Conservation (phyloP, 2,329 filamentous ascomycete genomes). For the Calonectria leucothoes region DNA sequence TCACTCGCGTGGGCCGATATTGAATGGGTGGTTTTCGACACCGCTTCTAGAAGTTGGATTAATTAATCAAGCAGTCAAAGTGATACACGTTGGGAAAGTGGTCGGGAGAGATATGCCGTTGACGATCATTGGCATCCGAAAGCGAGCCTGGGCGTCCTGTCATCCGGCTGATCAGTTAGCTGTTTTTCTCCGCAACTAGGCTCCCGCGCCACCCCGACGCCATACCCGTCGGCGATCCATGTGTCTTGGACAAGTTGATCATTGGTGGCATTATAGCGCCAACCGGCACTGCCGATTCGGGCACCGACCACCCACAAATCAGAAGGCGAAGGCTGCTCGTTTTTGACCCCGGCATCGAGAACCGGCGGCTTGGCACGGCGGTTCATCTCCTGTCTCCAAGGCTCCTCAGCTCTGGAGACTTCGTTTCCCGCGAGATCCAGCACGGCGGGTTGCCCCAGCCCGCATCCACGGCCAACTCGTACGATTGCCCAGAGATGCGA, state of each 20-base stretch:
- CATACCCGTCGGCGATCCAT: not conserved
- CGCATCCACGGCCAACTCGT: not conserved
- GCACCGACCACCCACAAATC: slow-evolving; percentile 1
- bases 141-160: not conserved
- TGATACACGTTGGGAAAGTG: not conserved
- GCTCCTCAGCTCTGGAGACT: not conserved
- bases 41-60: not conserved
- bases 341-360: not conserved
- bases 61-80: not conserved
- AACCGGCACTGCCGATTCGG: not conserved
- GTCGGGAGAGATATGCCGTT: not conserved
- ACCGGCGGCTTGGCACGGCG: not conserved
- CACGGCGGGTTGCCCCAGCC: not conserved
- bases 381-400: not conserved
- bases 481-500: not conserved
- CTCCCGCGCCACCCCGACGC: not conserved
- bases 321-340: no score
- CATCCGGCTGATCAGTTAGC: not conserved
- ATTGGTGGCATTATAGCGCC: not conserved
- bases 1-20: not conserved
- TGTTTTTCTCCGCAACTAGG: not conserved
- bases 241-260: not conserved
- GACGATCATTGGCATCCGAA: not conserved
- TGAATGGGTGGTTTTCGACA: not conserved
- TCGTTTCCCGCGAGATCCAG: not conserved